Conservation (phyloP, 352 stramenopile species). For the Thalassiosira mediterranea region DNA sequence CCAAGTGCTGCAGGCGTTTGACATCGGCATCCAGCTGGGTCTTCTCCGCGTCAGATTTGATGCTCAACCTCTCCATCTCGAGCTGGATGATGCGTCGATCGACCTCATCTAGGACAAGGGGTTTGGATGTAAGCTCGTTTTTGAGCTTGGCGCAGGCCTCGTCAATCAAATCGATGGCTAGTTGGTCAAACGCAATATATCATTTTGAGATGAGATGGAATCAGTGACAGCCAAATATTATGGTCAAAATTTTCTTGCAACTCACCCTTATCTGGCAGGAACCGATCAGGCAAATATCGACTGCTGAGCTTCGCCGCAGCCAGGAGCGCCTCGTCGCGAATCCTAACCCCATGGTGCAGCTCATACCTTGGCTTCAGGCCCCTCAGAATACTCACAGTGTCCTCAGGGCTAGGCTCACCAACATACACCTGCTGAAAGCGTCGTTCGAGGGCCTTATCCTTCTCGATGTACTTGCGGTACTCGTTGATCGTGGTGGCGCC, state of each 20-base stretch:
- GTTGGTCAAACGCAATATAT: too few relatives aligned
- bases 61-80: constrained; percentile 89
- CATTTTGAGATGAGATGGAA: too few relatives aligned
- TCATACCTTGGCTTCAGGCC: constrained; percentile 97
- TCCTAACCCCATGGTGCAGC: constrained; percentile 94
- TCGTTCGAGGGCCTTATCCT: constrained; percentile 95
- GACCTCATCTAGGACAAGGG: constrained; percentile 90
- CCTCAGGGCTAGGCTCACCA: constrained; percentile 92
- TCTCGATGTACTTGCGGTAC: constrained; percentile 96
- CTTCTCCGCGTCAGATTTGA: constrained; percentile 76
- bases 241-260: too few relatives aligned
- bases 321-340: constrained; percentile 92
- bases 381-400: constrained; percentile 95
- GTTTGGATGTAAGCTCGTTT: constrained; percentile 86
- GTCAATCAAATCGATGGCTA: constrained; percentile 96
- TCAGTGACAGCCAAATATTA: too few relatives aligned
- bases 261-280: constrained; percentile 81
- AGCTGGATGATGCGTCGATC: constrained; percentile 95
- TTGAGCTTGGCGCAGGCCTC: constrained; percentile 91
- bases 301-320: constrained; percentile 90
- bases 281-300: constrained; percentile 63
- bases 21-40: constrained; percentile 39
- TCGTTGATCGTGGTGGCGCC: constrained; percentile 94
- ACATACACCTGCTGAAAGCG: constrained; percentile 97
- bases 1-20: constrained; percentile 41